phyloP scores from a whole-genome alignment of 345 rosid genomes.

The Gynandropsis gynandra region DNA sequence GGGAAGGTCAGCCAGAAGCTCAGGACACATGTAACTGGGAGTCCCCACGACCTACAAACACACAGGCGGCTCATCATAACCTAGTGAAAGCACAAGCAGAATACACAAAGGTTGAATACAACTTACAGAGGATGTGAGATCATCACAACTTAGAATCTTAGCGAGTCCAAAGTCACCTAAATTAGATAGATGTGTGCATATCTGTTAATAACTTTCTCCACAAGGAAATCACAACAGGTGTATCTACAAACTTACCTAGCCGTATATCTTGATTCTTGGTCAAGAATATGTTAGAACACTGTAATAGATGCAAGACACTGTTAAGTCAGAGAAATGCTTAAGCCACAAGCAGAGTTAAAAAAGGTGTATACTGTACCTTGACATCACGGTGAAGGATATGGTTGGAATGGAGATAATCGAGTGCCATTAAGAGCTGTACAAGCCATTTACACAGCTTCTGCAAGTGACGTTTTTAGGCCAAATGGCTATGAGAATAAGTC shows the following conservation, averaged over 20 bases:
- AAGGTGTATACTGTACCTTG: constrained; percentile 38
- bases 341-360: constrained; percentile 6
- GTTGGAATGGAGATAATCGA: constrained; percentile 66
- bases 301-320: constrained; percentile 27
- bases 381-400: constrained; percentile 89
- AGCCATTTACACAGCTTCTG: constrained; percentile 96
- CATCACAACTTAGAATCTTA: constrained; percentile 83
- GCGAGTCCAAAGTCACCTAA: constrained; percentile 99
- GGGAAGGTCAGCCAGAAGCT: constrained; percentile 95
- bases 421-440: constrained; percentile 70
- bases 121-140: constrained; percentile 92
- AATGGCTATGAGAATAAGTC: background rate
- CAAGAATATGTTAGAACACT: constrained; percentile 96
- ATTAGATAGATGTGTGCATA: constrained; percentile 17
- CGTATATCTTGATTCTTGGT: constrained; percentile 86
- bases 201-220: background rate
- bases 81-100: background rate
- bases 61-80: constrained; percentile 8
- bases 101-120: constrained; percentile 4
- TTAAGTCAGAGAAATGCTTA: constrained; percentile 18
- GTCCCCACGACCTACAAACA: constrained; percentile 83
- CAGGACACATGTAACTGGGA: constrained; percentile 99
- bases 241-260: constrained; percentile 43
- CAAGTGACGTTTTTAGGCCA: constrained; percentile 1
- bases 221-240: background rate